Evolutionary conservation across 2,329 filamentous ascomycete genomes (phyloP).

Genomic region (Cercospora beticola): DNA sequence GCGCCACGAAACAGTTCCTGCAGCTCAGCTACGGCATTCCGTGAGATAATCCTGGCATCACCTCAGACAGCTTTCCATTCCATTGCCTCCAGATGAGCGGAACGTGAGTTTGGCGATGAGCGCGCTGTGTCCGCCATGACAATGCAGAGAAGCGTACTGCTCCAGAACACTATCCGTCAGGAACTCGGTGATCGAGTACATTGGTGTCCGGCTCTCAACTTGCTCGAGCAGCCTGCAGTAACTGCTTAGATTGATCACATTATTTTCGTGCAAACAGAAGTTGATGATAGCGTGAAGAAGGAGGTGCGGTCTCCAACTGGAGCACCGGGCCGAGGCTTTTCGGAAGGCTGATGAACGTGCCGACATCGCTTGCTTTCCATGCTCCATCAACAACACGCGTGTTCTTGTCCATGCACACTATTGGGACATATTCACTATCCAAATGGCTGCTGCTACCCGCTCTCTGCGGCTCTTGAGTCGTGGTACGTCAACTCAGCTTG

Average conservation of each 20-base stretch:
- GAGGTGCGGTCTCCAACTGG: background rate
- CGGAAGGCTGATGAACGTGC: background rate
- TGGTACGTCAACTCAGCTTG: constrained; percentile 4
- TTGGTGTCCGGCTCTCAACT: background rate
- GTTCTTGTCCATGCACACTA: background rate
- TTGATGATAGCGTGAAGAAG: background rate
- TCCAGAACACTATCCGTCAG: background rate
- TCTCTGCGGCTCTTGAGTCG: constrained; percentile 25
- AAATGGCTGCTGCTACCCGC: constrained; percentile 2
- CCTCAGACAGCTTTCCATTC: background rate
- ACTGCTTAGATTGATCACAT: background rate
- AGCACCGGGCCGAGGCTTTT: background rate
- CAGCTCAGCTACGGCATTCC: background rate
- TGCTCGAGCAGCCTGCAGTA: background rate
- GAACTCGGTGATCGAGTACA: background rate
- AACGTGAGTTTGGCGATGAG: background rate
- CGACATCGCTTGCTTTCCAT: background rate
- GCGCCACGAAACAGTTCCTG: background rate
- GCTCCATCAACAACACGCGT: background rate
- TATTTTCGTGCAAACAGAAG: background rate
- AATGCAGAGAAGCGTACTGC: background rate
- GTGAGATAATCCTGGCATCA: background rate
- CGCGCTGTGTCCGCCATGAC: background rate
- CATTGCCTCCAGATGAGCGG: background rate
- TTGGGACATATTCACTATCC: background rate